Conservation (phyloP, 2,329 filamentous ascomycete genomes). For the Cladophialophora exuberans region DNA sequence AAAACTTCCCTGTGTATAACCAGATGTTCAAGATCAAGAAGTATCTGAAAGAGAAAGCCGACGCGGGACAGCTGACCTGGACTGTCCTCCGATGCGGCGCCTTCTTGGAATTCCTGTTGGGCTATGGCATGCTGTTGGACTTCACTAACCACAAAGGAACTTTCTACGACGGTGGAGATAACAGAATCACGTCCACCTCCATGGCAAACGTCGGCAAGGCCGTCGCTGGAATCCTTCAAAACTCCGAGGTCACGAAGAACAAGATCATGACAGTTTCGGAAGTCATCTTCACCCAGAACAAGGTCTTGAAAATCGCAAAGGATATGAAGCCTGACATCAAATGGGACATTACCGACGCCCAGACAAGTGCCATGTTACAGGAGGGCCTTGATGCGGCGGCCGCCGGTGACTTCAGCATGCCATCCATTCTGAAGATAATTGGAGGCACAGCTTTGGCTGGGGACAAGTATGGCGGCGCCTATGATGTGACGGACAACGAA, state of each 20-base stretch:
- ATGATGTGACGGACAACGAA: constrained; percentile 42
- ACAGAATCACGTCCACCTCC: constrained; percentile 28
- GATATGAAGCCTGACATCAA: constrained; percentile 40
- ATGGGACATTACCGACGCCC: constrained; percentile 36
- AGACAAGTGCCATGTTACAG: constrained; percentile 49
- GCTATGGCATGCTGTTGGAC: constrained; percentile 37
- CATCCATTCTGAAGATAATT: constrained; percentile 38
- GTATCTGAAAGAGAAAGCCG: constrained; percentile 56
- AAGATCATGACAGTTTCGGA: constrained; percentile 61
- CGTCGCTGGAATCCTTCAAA: constrained; percentile 51
- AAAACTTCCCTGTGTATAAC: constrained; percentile 35
- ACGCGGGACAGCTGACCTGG: constrained; percentile 56
- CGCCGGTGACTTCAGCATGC: constrained; percentile 32
- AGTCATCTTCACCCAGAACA: constrained; percentile 61
- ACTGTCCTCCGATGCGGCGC: constrained; percentile 61
- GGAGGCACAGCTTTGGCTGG: constrained; percentile 37
- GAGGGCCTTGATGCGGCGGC: constrained; percentile 33
- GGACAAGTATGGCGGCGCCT: constrained; percentile 38
- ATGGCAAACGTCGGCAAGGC: constrained; percentile 26
- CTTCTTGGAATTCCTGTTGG: constrained; percentile 63
- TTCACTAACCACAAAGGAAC: constrained; percentile 36
- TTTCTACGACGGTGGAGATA: constrained; percentile 32
- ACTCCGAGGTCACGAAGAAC: constrained; percentile 58
- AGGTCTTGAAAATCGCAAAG: constrained; percentile 59
- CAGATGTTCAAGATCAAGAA: constrained; percentile 36